Conservation (phyloP, 2,329 filamentous ascomycete species). For the Venturia carpophila region DNA sequence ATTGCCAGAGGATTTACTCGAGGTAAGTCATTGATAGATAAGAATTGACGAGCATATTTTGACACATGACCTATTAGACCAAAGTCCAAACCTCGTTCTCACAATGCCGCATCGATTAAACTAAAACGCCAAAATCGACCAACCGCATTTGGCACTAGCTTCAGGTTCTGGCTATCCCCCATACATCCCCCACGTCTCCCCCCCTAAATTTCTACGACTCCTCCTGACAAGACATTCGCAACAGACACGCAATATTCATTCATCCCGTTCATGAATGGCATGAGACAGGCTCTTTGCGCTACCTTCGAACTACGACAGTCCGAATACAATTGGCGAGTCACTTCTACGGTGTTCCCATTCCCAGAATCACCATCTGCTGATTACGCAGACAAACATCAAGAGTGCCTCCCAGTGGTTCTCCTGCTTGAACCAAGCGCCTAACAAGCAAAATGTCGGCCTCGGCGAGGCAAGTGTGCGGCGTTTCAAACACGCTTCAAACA, state of each 20-base stretch:
- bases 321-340: neutral
- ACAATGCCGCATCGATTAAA: no score
- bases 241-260: neutral
- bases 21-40: neutral
- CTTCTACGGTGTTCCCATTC: neutral
- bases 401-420: neutral
- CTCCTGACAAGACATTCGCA: neutral
- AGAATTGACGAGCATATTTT: neutral
- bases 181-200: neutral
- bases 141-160: neutral
- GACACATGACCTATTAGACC: neutral
- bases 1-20: no score
- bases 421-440: neutral
- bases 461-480: neutral
- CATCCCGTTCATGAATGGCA: neutral
- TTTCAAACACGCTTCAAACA: constrained; percentile 13
- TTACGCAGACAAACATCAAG: neutral
- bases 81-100: no score
- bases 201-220: neutral
- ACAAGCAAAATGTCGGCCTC: neutral
- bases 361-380: neutral
- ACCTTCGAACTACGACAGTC: neutral
- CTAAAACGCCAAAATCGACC: neutral
- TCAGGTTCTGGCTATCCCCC: neutral
- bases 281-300: neutral